Base-by-base conservation (phyloP, 192 early-diverging fungal species). In the Backusella parvicylindrica region DNA sequence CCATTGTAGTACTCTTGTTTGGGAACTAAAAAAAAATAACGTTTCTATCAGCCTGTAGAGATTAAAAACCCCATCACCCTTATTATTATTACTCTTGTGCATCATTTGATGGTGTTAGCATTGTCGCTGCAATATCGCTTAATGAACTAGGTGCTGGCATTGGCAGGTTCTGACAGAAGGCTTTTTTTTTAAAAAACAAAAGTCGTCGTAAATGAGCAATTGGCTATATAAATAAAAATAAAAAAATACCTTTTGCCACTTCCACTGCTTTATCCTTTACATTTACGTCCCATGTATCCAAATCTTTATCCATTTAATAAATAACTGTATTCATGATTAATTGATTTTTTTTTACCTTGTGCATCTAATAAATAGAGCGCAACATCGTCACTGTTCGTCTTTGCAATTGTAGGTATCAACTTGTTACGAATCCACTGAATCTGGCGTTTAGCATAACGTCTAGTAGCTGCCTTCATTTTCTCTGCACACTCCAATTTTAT, bases 391-490 rank as follows among this genome's bases (percentile, higher is more conserved):
- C 64, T 64, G 37, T 81, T 40, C 49, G 81, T 66, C 74, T 82
- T 63, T 72, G 36, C 60, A 69, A 89, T n/a, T 77, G 81, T 70
- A 72, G 82, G 85, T 40, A 91, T 65, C 26, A 95, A 78, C 63
- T 92, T 93, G 77, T 95, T 95, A 23, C 84, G 83, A 31, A 96
- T 93, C 95, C 95, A 96, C 13, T 84, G 82, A 0, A 94, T 84
- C 76, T 96, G 95, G 37, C 88, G 78, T 49, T 91, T 87, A 18
- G 97, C 95, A 79, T 99, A 99, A 50, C 92, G 88, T 30, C 96
- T 81, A n/a, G 96, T 99, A 6, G 86, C 89, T 6, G 80, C 77
- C 78, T 96, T 98, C 96, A 99, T 98, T 0, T 80, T 82, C 56
- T 95, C 92, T 28, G 94, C 78, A 23, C 91, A 91, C 9, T 87